Conservation (phyloP, 2,329 filamentous ascomycete species). For the Colletotrichum graminicola region DNA sequence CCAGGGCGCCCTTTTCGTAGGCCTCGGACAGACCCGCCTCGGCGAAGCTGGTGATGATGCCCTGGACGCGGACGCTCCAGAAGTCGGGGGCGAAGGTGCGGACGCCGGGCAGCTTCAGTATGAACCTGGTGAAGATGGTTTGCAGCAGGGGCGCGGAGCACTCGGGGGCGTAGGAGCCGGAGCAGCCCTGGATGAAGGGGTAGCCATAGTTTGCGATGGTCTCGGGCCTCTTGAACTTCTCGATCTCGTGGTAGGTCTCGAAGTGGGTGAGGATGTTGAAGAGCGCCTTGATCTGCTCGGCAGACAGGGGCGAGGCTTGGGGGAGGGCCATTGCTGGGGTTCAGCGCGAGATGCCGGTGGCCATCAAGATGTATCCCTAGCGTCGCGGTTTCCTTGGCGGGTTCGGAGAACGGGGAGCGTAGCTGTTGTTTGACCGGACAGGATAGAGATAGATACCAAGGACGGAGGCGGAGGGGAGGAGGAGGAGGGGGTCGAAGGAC, state of each 20-base stretch:
- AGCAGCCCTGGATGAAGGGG: conserved; percentile 65
- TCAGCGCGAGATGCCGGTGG: neutral
- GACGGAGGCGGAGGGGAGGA: no score
- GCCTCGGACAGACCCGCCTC: conserved; percentile 81
- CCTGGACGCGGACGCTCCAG: conserved; percentile 73
- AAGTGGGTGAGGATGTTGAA: conserved; percentile 72
- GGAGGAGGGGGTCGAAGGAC: no score
- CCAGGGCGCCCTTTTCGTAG: conserved; percentile 83
- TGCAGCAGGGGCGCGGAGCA: conserved; percentile 76
- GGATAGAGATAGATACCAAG: no score
- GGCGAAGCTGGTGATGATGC: conserved; percentile 71
- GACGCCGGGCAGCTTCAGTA: conserved; percentile 75
- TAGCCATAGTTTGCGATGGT: conserved; percentile 77
- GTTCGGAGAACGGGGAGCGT: no score
- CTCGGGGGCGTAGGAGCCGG: conserved; percentile 45
- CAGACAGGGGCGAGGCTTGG: conserved; percentile 45
- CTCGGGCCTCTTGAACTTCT: conserved; percentile 75
- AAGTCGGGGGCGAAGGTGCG: conserved; percentile 72
- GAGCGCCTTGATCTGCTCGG: conserved; percentile 63
- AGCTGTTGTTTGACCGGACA: no score
- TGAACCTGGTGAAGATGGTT: conserved; percentile 73
- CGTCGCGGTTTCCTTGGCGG: neutral
- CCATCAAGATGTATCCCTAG: neutral
- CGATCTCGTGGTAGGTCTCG: conserved; percentile 76
- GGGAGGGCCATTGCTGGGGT: conserved; percentile 20